phyloP scores from a whole-genome alignment of 805 yeast genomes.

The Pichia californica region DNA sequence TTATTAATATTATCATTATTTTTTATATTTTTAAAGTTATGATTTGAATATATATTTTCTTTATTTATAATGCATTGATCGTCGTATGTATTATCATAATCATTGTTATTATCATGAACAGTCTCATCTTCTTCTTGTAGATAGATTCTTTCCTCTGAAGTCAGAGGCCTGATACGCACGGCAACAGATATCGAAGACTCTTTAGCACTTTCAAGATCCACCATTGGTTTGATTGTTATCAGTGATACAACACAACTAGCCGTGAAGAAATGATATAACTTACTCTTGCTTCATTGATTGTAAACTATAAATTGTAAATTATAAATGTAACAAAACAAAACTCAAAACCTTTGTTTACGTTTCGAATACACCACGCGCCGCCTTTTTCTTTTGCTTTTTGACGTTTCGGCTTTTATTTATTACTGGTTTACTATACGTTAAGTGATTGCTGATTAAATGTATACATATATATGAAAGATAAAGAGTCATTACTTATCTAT shows the following conservation, averaged over 20 bases:
- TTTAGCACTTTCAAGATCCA: constrained; percentile 5
- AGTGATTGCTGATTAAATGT: too few relatives aligned
- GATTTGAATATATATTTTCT: background rate
- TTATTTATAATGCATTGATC: background rate
- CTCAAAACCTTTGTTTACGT: too few relatives aligned
- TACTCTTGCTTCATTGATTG: too few relatives aligned
- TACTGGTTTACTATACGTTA: too few relatives aligned
- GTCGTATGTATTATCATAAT: constrained; percentile 1
- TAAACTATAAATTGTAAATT: too few relatives aligned
- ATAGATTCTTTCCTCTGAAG: constrained; percentile 41
- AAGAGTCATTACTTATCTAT: constrained; percentile 15
- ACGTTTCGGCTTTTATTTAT: too few relatives aligned
- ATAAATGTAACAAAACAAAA: too few relatives aligned
- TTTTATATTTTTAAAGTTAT: constrained; percentile 23
- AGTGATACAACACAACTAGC: too few relatives aligned
- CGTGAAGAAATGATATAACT: too few relatives aligned
- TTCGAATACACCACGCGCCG: too few relatives aligned
- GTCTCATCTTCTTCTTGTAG: constrained; percentile 2
- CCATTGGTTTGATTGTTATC: background rate
- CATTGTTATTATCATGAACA: constrained; percentile 1
- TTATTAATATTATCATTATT: background rate
- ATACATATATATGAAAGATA: too few relatives aligned
- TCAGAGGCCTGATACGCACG: constrained; percentile 82
- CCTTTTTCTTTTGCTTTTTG: too few relatives aligned
- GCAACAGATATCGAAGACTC: constrained; percentile 69